A percentile compares a stretch with the other conserved stretches of the same genome.
Conservation (phyloP, 2,329 filamentous ascomycete genomes). For the Hawksworthiomyces lignivorus region DNA sequence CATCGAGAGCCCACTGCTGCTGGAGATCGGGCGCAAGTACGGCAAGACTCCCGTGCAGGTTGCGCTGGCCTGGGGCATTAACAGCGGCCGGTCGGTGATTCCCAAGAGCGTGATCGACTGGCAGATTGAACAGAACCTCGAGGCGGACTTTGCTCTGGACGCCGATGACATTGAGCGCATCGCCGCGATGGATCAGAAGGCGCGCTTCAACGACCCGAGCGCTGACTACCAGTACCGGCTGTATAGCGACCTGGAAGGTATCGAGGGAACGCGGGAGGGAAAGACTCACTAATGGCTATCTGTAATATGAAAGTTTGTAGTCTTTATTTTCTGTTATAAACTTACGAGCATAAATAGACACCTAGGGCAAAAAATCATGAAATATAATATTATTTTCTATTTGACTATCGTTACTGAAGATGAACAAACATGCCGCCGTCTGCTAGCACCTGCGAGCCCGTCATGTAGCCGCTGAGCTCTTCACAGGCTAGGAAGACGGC, state of each 20-base stretch:
- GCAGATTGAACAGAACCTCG: slow-evolving; percentile 58
- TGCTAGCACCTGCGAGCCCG: slow-evolving; percentile 61
- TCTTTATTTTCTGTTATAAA: too few species aligned
- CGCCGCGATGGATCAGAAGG: slow-evolving; percentile 2
- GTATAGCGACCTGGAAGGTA: not conserved
- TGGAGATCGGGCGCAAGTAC: slow-evolving; percentile 48
- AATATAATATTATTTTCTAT: not conserved
- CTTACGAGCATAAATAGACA: too few species aligned
- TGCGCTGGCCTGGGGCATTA: slow-evolving; percentile 57
- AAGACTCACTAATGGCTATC: slow-evolving; percentile 3
- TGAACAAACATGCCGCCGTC: slow-evolving; percentile 69
- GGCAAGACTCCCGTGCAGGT: slow-evolving; percentile 53
- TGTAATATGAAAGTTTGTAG: too few species aligned
- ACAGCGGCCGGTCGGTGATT: slow-evolving; percentile 58
- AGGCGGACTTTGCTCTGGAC: slow-evolving; percentile 15
- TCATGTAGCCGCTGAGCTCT: slow-evolving; percentile 57
- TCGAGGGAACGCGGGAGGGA: slow-evolving; percentile 1
- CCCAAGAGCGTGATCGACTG: slow-evolving; percentile 63
- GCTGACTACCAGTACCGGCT: slow-evolving; percentile 2
- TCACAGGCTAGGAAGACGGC: slow-evolving; percentile 63
- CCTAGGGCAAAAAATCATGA: too few species aligned
- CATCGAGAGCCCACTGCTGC: slow-evolving; percentile 48
- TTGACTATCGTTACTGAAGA: slow-evolving; percentile 37
- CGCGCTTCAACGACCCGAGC: slow-evolving; percentile 8
- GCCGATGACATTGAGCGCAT: slow-evolving; percentile 2